These are phyloP conservation scores for Russula griseocarnosa DNA, from an alignment of 768 basidiomycete genomes.

Conservation along the genomic window DNA sequence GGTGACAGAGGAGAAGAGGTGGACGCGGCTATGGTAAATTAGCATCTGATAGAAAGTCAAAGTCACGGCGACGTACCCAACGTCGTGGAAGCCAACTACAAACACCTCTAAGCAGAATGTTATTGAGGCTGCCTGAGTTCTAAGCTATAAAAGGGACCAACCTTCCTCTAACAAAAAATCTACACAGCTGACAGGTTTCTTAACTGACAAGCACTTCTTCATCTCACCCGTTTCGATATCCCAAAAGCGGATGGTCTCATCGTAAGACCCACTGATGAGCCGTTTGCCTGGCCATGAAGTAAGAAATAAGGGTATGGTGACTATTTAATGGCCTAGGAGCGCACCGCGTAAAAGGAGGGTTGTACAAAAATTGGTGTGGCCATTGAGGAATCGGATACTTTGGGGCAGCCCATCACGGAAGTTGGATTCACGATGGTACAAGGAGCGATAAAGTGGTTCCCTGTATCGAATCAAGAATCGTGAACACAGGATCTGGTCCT, in stretches of 20 bases:
- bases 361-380: slow-evolving; percentile 87
- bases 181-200: slow-evolving; percentile 88
- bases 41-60: slow-evolving; percentile 1
- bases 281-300: slow-evolving; percentile 49
- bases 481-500: neutral
- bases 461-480: slow-evolving; percentile 30
- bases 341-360: slow-evolving; percentile 62
- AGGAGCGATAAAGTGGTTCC: slow-evolving; percentile 69
- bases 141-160: slow-evolving; percentile 32
- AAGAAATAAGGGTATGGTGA: neutral
- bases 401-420: slow-evolving; percentile 74
- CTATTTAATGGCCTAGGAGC: slow-evolving; percentile 8
- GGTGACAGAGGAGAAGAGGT: slow-evolving; percentile 81
- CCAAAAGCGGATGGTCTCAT: slow-evolving; percentile 92
- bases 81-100: slow-evolving; percentile 89
- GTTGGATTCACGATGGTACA: slow-evolving; percentile 84
- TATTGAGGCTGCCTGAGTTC: slow-evolving; percentile 4
- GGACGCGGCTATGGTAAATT: slow-evolving; percentile 59
- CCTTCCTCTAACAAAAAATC: slow-evolving; percentile 82
- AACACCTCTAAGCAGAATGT: slow-evolving; percentile 60
- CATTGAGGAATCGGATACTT: slow-evolving; percentile 68
- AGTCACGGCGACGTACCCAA: slow-evolving; percentile 54
- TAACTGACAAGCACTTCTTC: slow-evolving; percentile 76
- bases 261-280: slow-evolving; percentile 86
- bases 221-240: slow-evolving; percentile 64